Base-by-base conservation (phyloP, 306 rosid species). In the Begonia masoniana region DNA sequence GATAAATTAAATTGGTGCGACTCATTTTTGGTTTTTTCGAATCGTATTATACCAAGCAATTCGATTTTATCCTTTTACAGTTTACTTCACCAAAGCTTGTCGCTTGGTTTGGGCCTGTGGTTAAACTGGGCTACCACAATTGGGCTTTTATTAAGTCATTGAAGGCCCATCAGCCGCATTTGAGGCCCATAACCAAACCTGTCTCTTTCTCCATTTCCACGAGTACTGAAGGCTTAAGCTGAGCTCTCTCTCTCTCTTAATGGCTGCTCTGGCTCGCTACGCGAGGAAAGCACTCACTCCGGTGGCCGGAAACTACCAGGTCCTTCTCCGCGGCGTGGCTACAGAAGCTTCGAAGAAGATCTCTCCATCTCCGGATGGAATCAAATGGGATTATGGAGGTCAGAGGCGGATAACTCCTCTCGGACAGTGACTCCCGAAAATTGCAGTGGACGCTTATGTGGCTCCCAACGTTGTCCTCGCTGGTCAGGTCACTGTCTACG, bases 301-400 rank as follows among this genome's bases (percentile, higher is more conserved):
- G 41, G 60, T 45, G 19, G 46, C 24, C 52, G 65, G 58, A 35
- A 71, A 35, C 15, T 65, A 65, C n/a, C 67, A 56, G 66, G 7
- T 72, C 10, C 56, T 64, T 14, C 67, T 16, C 51, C 85, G 89
- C 21, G 60, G 71, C 36, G 61, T 84, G 13, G 50, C 89, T 11
- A 63, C 99, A 7, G 80, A 76, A 56, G 81, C 79, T 0, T 54
- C 80, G 10, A 83, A 72, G 61, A 43, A 68, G 51, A 65, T 83
- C 3, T 13, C 78, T 7, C 76, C 88, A 2, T 75, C 96, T 7
- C 56, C 75, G 59, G 89, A 86, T 83, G 95, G 94, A 11, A 83
- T 92, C 63, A 79, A 73, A 2, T 87, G 99, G 99, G 99, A 92
- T 74, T 92, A 92, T 73, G 76, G 99, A 76, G 99, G 96, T 10